A percentile compares a stretch with the other conserved stretches of the same genome.
These are phyloP conservation scores for Lepidium africanum DNA, from an alignment of 345 rosid species.

Conservation along the genomic window DNA sequence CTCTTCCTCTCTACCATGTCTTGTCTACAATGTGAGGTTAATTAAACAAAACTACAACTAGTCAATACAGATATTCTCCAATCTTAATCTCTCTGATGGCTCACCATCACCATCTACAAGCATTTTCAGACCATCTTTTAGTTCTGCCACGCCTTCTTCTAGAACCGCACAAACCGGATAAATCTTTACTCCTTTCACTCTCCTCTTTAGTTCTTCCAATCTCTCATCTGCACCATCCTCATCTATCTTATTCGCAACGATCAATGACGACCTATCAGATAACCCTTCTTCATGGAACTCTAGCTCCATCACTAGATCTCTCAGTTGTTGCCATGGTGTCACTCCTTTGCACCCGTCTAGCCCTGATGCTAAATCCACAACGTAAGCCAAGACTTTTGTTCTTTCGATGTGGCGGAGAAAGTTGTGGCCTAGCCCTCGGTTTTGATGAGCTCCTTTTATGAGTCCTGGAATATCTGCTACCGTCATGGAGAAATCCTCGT, in stretches of 20 bases:
- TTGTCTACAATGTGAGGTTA: too few relatives aligned
- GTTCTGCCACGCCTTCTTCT: conserved; percentile 76
- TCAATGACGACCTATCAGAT: conserved; percentile 60
- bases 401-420: conserved; percentile 89
- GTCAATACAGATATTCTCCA: conserved; percentile 43
- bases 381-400: conserved; percentile 88
- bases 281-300: conserved; percentile 81
- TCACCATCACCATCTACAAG: conserved; percentile 45
- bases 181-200: conserved; percentile 55
- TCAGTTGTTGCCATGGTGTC: conserved; percentile 80
- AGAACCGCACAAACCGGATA: conserved; percentile 74
- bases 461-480: conserved; percentile 97
- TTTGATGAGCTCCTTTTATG: conserved; percentile 78
- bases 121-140: conserved; percentile 68
- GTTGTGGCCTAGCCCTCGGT: conserved; percentile 85
- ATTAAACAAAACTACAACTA: neutral
- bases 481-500: conserved; percentile 70
- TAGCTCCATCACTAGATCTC: conserved; percentile 69
- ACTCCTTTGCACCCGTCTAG: conserved; percentile 63
- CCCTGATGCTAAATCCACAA: conserved; percentile 75
- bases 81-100: conserved; percentile 30
- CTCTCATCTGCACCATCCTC: conserved; percentile 65
- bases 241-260: conserved; percentile 84
- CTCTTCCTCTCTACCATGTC: neutral
- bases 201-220: conserved; percentile 50